Evolutionary conservation across 2,329 filamentous ascomycete genomes (phyloP), one percentile per base, ranked within the genome.

Genomic region (Exophiala dermatitidis): DNA sequence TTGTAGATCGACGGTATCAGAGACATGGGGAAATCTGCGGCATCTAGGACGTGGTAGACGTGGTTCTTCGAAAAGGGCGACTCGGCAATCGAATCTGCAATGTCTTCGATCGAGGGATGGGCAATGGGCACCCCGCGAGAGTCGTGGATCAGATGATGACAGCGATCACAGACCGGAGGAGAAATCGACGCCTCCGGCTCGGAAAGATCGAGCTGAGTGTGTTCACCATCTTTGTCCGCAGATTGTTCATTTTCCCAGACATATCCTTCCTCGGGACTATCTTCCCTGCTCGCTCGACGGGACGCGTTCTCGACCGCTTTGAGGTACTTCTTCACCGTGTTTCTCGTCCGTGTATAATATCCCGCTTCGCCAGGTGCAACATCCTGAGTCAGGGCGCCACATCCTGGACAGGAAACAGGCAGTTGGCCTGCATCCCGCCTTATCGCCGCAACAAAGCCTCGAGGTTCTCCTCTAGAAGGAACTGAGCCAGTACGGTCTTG

Each of bases 21-120:
- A 1, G 93, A 96, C 80, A 98, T 87, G 19, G 93, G 93, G 60
- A 98, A 97, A 69, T 98, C 93, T 56, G 90, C 93, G 2, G 93
- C 91, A 66, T 98, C 93, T 26, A 98, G 74, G 29, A 98, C 78
- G 69, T 98, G 93, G 67, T 97, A 98, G 57, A 98, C 84, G 69
- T 96, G 88, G 65, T 98, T 97, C 66, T 87, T 81, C 67, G 87
- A 87, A 71, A 94, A 84, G 0, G 90, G 90, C 1, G 91, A 95
- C 69, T 95, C 88, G 49, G 84, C 79, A 48, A 98, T 86, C 10
- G 90, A 95, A 58, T 89, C 84, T 60, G 84, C 82, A 48, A 98
- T 83, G 2, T 88, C 84, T 41, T 89, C 80, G 58, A 96, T 78
- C 1, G 84, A 85, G 0, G 93, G 93, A 65, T 95, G 88, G 51